Conservation (phyloP, 2,329 filamentous ascomycete genomes). For the Epichloe hybrida region DNA sequence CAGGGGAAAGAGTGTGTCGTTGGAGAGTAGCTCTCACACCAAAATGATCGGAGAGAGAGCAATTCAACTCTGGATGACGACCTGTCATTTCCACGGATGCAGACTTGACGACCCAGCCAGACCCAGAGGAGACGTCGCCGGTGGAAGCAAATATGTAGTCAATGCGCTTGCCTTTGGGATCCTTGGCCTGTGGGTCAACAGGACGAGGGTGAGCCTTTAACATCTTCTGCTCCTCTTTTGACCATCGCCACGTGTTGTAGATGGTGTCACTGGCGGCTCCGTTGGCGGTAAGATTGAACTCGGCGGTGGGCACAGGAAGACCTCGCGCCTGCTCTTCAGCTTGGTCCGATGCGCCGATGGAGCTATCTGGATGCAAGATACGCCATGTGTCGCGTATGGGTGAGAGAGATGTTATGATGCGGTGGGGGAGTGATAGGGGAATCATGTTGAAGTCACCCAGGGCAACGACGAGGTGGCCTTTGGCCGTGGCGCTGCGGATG, state of each 20-base stretch:
- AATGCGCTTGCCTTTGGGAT: slow-evolving; percentile 69
- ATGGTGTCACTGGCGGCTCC: slow-evolving; percentile 77
- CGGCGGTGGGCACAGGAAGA: slow-evolving; percentile 57
- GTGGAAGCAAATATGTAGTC: slow-evolving; percentile 85
- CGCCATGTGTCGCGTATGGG: slow-evolving; percentile 77
- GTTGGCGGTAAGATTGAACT: slow-evolving; percentile 66
- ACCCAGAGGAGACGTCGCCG: slow-evolving; percentile 21
- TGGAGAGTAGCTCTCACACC: slow-evolving; percentile 70
- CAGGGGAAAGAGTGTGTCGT: slow-evolving; percentile 24
- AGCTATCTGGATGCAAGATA: slow-evolving; percentile 68
- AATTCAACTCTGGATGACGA: slow-evolving; percentile 66
- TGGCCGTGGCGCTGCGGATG: slow-evolving; percentile 65
- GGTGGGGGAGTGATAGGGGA: slow-evolving; percentile 69
- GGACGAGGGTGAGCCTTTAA: slow-evolving; percentile 43
- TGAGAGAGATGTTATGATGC: slow-evolving; percentile 64
- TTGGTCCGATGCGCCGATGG: slow-evolving; percentile 59
- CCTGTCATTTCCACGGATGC: slow-evolving; percentile 67
- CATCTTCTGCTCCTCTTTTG: slow-evolving; percentile 52
- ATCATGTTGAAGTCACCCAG: slow-evolving; percentile 95
- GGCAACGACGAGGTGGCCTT: slow-evolving; percentile 71
- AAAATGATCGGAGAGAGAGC: slow-evolving; percentile 90
- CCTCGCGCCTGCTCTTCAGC: slow-evolving; percentile 52
- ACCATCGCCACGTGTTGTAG: slow-evolving; percentile 91
- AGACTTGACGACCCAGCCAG: slow-evolving; percentile 54
- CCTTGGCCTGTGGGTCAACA: slow-evolving; percentile 51